Conservation (phyloP, 106 monocot genomes). For the Dactylorhiza incarnata region DNA sequence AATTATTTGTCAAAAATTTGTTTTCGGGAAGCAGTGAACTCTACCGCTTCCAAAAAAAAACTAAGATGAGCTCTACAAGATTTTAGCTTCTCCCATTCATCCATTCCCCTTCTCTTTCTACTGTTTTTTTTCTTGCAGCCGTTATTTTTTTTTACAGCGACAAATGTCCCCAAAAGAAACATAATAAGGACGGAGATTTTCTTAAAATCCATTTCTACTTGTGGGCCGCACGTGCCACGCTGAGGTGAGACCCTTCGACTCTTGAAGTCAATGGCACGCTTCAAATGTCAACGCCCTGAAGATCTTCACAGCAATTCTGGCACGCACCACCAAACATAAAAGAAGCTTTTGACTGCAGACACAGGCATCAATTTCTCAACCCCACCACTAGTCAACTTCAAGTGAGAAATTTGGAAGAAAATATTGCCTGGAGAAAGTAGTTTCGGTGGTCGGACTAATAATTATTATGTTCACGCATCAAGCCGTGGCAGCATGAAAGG, state of each 20-base stretch:
- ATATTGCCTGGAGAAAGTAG: not conserved
- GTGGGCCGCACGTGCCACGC: not conserved
- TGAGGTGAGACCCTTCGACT: too few species aligned
- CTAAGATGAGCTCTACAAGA: too few species aligned
- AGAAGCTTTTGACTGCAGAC: not conserved
- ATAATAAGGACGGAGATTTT: not conserved
- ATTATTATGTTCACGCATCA: too few species aligned
- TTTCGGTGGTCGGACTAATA: not conserved
- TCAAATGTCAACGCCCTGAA: not conserved
- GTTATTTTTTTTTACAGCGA: too few species aligned
- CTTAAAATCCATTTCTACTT: not conserved
- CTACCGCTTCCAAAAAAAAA: too few species aligned
- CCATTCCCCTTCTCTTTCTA: too few species aligned
- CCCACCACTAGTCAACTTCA: not conserved
- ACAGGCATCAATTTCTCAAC: not conserved
- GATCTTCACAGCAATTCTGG: not conserved
- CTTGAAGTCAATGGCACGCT: not conserved
- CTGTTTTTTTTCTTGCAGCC: too few species aligned
- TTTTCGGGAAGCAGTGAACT: too few species aligned
- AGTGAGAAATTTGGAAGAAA: not conserved
- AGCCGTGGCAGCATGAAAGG: too few species aligned
- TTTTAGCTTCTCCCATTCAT: too few species aligned
- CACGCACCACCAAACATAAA: not conserved
- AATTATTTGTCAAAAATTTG: too few species aligned
- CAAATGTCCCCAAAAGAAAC: too few species aligned